These are phyloP conservation scores for Chiua virens DNA, from an alignment of 768 basidiomycete species.

Conservation along the genomic window DNA sequence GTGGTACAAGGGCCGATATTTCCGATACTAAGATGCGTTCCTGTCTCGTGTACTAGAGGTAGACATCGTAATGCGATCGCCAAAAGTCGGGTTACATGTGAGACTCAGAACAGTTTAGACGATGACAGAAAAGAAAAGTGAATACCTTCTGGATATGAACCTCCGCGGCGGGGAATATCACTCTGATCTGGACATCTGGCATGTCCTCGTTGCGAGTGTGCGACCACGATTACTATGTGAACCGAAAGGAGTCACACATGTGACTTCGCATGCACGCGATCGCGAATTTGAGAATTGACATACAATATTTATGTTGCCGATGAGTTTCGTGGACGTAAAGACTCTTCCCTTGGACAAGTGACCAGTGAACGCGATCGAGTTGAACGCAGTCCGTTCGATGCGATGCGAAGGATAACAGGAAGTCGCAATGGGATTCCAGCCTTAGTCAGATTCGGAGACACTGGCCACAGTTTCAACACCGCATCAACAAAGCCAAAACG, in stretches of 20 bases:
- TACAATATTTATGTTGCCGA: conserved; percentile 71
- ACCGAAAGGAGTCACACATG: too few species aligned
- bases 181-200: conserved; percentile 79
- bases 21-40: conserved; percentile 72
- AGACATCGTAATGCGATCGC: too few species aligned
- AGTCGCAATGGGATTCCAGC: too few species aligned
- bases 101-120: background rate
- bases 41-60: conserved; percentile 71
- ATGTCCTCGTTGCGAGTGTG: conserved; percentile 37
- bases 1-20: conserved; percentile 76
- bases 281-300: too few species aligned
- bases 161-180: conserved; percentile 88
- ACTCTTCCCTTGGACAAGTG: conserved; percentile 36
- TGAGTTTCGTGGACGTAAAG: conserved; percentile 44
- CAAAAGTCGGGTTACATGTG: background rate
- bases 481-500: too few species aligned
- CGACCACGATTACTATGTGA: conserved; percentile 72
- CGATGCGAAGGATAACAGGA: conserved; percentile 68
- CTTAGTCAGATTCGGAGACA: conserved; percentile 3
- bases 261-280: too few species aligned
- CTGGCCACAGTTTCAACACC: conserved; percentile 13
- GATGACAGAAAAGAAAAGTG: background rate
- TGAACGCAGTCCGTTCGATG: conserved; percentile 74
- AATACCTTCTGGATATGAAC: conserved; percentile 75
- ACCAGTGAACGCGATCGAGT: conserved; percentile 35